phyloP scores from a whole-genome alignment of 192 early-diverging fungal genomes.

The Powellomyces hirtus region DNA sequence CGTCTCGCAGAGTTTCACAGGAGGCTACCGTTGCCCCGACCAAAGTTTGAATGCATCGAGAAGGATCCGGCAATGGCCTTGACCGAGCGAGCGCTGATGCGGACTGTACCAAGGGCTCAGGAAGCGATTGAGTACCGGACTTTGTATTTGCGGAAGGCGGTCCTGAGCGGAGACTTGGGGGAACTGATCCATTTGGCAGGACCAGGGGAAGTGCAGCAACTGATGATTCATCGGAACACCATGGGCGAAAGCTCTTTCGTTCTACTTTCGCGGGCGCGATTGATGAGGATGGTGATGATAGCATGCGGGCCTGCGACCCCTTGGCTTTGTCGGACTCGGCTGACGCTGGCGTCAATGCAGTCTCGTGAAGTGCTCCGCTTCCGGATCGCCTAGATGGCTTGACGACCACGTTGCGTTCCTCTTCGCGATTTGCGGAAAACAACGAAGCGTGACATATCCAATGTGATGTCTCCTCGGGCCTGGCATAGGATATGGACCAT shows the following conservation, averaged over 20 bases:
- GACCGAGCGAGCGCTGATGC: neutral
- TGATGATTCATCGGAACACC: neutral
- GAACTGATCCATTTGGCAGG: neutral
- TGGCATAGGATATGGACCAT: neutral
- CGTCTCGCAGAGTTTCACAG: slow-evolving; percentile 28
- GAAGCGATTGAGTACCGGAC: neutral
- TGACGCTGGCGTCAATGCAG: neutral
- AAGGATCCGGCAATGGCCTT: neutral
- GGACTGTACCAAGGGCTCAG: neutral
- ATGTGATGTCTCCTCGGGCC: neutral
- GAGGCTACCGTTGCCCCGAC: slow-evolving; percentile 35
- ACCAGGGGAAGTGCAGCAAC: neutral
- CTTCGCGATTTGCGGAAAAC: slow-evolving; percentile 20
- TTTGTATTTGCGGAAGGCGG: neutral
- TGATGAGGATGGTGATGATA: neutral
- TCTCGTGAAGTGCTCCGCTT: neutral
- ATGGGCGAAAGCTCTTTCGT: neutral
- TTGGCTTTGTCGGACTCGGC: neutral
- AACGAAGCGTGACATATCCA: slow-evolving; percentile 40
- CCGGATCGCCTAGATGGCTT: neutral
- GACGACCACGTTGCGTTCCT: slow-evolving; percentile 26
- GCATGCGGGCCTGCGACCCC: neutral
- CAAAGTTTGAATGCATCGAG: slow-evolving; percentile 24
- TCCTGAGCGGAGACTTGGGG: too few relatives aligned
- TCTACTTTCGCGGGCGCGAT: neutral